These are phyloP conservation scores for Microstegium vimineum DNA, from an alignment of 176 grass and related monocot genomes.

Conservation along the genomic window DNA sequence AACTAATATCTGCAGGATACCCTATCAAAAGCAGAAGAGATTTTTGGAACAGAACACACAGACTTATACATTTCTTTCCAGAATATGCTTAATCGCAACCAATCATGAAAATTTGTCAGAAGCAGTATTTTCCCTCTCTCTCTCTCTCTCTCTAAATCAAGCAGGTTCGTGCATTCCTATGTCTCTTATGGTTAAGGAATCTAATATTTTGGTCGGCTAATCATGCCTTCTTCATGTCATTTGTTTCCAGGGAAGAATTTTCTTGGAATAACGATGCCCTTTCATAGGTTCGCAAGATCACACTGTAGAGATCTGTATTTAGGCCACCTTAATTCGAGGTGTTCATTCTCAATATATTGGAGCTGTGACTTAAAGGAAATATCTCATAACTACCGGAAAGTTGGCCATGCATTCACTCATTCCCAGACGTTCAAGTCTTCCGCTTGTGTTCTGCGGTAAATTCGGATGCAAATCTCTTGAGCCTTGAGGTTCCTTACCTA, in stretches of 20 bases:
- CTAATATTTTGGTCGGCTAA: constrained; percentile 6
- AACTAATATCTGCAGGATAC: constrained; percentile 57
- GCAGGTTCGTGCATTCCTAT: neutral
- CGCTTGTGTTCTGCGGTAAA: neutral
- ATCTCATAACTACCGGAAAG: neutral
- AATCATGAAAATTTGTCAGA: constrained; percentile 30
- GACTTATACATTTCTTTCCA: constrained; percentile 87
- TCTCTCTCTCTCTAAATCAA: neutral
- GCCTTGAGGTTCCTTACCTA: neutral
- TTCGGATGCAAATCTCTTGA: neutral
- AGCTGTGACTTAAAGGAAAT: neutral
- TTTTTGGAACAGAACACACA: constrained; percentile 87
- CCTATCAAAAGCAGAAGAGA: constrained; percentile 77
- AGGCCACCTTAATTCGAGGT: neutral
- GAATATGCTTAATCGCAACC: constrained; percentile 75
- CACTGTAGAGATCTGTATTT: constrained; percentile 8
- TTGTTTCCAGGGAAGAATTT: constrained; percentile 17
- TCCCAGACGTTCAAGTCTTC: neutral
- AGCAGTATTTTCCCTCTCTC: neutral
- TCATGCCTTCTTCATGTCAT: neutral
- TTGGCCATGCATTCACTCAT: neutral
- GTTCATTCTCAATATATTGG: neutral
- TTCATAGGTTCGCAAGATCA: constrained; percentile 13
- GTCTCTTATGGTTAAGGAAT: neutral
- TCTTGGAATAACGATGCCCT: constrained; percentile 8